Base-by-base conservation (phyloP, 345 rosid genomes). In the Jatropha curcas region DNA sequence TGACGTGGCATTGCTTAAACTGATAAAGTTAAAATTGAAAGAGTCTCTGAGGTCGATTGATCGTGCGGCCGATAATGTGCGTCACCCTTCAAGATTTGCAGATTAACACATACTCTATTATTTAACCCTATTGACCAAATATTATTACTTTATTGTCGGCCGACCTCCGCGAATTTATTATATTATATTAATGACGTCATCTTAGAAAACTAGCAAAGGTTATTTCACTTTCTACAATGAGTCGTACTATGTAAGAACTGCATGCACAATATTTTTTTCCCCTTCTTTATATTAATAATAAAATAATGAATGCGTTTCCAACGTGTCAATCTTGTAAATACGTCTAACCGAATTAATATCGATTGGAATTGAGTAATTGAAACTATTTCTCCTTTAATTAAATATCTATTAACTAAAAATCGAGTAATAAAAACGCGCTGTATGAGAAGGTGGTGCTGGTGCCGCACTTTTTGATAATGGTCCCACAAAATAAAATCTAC, bases 181-280 rank as follows among this genome's bases (percentile, higher is more conserved):
- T 41, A 41, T 41, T 41, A 7, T 9, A 41, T 6, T 67, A 79
- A 48, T 73, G 82, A 68, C 79, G 80, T 82, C 84, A 74, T 58
- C 50, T 34, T 27, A 37, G 22, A 24, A 2, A 72, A 13, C 20
- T 2, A 3, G 22, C 25, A 50, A 13, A n/a, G n/a, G n/a, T 20
- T 20, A 1, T 34, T 39, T 4, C 43, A 53, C 41, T 61, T 74
- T 74, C 77, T 39, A 9, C 63, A 0, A 5, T 16, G 48, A 52
- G 41, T 31, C 41, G 0, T 37, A n/a, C n/a, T n/a, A n/a, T n/a
- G n/a, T n/a, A n/a, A n/a, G n/a, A n/a, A n/a, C n/a, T n/a, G n/a
- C n/a, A n/a, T n/a, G n/a, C n/a, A n/a, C n/a, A n/a, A n/a, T n/a
- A n/a, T n/a, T n/a, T n/a, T n/a, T n/a, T n/a, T n/a, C n/a, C n/a